Percentiles rank a stretch among this genome's conserved stretches.
phyloP scores from a whole-genome alignment of 768 basidiomycete species.

The Boletus patriciae region DNA sequence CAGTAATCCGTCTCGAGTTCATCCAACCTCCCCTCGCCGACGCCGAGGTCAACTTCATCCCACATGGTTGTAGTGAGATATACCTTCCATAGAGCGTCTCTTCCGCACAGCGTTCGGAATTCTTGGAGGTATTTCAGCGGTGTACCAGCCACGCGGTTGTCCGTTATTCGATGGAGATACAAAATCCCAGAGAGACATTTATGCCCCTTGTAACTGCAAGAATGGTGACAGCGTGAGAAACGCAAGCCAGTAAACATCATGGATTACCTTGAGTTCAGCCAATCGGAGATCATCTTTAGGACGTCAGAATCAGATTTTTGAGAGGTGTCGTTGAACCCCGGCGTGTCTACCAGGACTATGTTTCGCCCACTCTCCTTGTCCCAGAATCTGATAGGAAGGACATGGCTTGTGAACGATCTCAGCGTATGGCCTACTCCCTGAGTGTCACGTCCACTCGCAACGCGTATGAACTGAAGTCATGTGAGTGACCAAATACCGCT shows the following conservation, averaged over 20 bases:
- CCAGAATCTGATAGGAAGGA: slow-evolving; percentile 4
- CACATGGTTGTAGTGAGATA: slow-evolving; percentile 42
- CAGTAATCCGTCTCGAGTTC: too few species aligned
- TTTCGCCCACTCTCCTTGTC: neutral
- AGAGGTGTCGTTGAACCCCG: slow-evolving; percentile 26
- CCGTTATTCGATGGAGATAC: slow-evolving; percentile 42
- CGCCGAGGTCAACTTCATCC: slow-evolving; percentile 27
- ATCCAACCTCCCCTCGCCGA: slow-evolving; percentile 19
- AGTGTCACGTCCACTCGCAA: neutral
- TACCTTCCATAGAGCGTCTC: slow-evolving; percentile 32
- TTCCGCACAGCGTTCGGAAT: slow-evolving; percentile 32
- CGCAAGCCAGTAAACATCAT: neutral
- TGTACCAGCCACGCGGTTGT: slow-evolving; percentile 38
- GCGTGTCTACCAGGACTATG: slow-evolving; percentile 27
- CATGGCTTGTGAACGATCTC: slow-evolving; percentile 12
- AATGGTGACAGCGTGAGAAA: neutral
- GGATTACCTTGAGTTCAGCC: slow-evolving; percentile 15
- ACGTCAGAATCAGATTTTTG: slow-evolving; percentile 15
- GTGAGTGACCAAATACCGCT: neutral
- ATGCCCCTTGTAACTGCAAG: slow-evolving; percentile 4
- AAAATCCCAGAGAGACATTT: slow-evolving; percentile 35
- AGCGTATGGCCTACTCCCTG: slow-evolving; percentile 7
- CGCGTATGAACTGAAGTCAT: slow-evolving; percentile 9
- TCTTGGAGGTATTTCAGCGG: slow-evolving; percentile 35
- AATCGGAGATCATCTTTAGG: slow-evolving; percentile 12